phyloP scores from a whole-genome alignment of 768 basidiomycete genomes.

The Auricularia cornea region DNA sequence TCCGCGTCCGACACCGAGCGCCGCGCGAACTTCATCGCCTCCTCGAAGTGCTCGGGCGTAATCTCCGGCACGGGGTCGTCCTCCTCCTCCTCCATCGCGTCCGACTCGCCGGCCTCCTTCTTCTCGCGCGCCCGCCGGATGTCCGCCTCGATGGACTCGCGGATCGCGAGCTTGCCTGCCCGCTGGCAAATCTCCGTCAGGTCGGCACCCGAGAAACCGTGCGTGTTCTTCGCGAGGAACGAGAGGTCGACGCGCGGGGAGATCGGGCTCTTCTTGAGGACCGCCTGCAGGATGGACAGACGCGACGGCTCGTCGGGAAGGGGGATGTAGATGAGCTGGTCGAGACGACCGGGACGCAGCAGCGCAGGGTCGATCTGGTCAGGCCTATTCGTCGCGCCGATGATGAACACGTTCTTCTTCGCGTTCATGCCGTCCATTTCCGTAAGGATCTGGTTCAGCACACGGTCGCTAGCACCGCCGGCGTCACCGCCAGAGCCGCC shows the following conservation, averaged over 20 bases:
- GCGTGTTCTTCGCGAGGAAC: slow-evolving; percentile 87
- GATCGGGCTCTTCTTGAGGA: slow-evolving; percentile 88
- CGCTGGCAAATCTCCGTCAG: slow-evolving; percentile 99
- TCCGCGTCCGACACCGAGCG: slow-evolving; percentile 95
- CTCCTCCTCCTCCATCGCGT: slow-evolving; percentile 55
- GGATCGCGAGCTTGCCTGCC: slow-evolving; percentile 93
- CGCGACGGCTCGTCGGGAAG: slow-evolving; percentile 92
- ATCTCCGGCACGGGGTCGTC: slow-evolving; percentile 83
- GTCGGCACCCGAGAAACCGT: slow-evolving; percentile 99
- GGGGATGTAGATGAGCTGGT: slow-evolving; percentile 99
- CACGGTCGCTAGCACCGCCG: slow-evolving; percentile 96
- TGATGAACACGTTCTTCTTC: slow-evolving; percentile 99
- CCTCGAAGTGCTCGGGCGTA: slow-evolving; percentile 88
- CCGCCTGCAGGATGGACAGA: slow-evolving; percentile 82
- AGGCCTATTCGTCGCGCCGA: slow-evolving; percentile 93
- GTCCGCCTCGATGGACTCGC: slow-evolving; percentile 90
- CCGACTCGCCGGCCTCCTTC: slow-evolving; percentile 52
- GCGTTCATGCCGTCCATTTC: slow-evolving; percentile 99
- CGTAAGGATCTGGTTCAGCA: slow-evolving; percentile 92
- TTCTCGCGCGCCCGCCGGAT: slow-evolving; percentile 71
- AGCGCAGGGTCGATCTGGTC: slow-evolving; percentile 93
- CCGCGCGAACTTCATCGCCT: slow-evolving; percentile 96
- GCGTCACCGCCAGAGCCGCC: slow-evolving; percentile 80
- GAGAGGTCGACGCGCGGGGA: slow-evolving; percentile 69
- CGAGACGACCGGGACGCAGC: slow-evolving; percentile 94